Evolutionary conservation across 1,139 yeast species (phyloP), one percentile per base, ranked within the genome.

Genomic region (Kluyveromyces sp.): DNA sequence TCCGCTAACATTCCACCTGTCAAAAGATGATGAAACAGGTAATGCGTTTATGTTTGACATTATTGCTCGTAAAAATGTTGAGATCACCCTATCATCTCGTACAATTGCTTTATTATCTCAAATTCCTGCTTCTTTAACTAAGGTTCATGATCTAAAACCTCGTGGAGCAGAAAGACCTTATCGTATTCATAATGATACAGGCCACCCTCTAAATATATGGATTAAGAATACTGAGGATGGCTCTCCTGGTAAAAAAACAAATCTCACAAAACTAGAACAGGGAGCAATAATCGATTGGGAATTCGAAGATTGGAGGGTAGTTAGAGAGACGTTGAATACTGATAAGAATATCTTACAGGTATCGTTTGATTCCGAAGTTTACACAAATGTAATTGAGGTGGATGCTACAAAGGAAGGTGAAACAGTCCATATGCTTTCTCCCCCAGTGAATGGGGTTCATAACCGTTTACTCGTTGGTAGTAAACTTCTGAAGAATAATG

Each of bases 251-350:
- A 55, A 58, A 42, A 53, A 58, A 39, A 59, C 56, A n/a, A 60
- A 57, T 28, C 48, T 65, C 36, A 69, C 73, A 0, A 48, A 60
- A 0, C 64, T 89, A 27, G 69, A 69, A 41, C 74, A 81, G 39
- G 75, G 77, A 3, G 76, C 75, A 4, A 67, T 68, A 5, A 66
- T 78, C 7, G 84, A 90, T 0, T 94, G 97, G 97, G 81, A 92
- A 39, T 94, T 94, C 69, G 95, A 90, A 59, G 96, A 92, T 59
- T 92, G 97, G 97, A 75, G 86, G 52, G 75, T 75, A 33, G 78
- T 89, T 25, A 81, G 98, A 63, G 96, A 92, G 59, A 80, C 81
- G 49, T 69, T 89, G 48, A 82, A 79, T 52, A 78, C 86, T 2
- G 78, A 75, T 28, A 72, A 71, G 26, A 83, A 81, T 38, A 70